Evolutionary conservation across 2,329 filamentous ascomycete genomes (phyloP), one percentile per base, ranked within the genome.

Genomic region (Coniella vitis): DNA sequence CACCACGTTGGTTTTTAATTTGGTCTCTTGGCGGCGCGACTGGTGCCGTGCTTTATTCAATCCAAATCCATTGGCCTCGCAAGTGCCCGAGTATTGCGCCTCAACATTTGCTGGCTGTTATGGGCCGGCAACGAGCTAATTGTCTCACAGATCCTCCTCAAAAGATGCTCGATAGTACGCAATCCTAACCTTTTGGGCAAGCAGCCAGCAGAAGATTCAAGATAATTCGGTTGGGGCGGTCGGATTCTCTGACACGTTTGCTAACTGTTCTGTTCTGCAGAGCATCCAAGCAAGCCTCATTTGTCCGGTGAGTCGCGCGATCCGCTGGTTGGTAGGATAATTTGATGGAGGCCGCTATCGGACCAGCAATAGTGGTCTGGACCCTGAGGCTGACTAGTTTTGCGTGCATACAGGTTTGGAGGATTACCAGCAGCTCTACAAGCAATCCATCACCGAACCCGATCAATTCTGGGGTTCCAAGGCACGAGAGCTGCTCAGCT

Each of bases 371-470:
- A 12, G 21, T 25, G 38, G 29, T n/a, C 9, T 21, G 13, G 13
- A 16, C 29, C 13, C 14, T 31, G n/a, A 19, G 21, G 25, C 42
- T 50, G 51, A 53, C 51, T 45, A 29, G 9, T 10, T 29, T 29
- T 38, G 21, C 12, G 21, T 29, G 21, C n/a, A 40, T 41, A 8
- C 57, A 84, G 81, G 71, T 59, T 64, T 85, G 53, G 79, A 85
- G 55, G 78, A 86, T 58, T 86, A 86, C 67, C 76, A 84, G 62
- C 71, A 72, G 61, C 66, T 85, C 50, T 85, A 86, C 74, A 75
- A 83, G 63, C 78, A 98, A 72, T 98, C 93, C 41, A 96, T 98
- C 65, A 84, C 84, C 59, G 75, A 93, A 60, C 91, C 93, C 43
- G 74, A 90, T 56, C 83, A 86, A 67, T 98, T 97, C 75, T 98